phyloP scores from a whole-genome alignment of 2,329 filamentous ascomycete species.

The Conoideocrella luteorostrata region DNA sequence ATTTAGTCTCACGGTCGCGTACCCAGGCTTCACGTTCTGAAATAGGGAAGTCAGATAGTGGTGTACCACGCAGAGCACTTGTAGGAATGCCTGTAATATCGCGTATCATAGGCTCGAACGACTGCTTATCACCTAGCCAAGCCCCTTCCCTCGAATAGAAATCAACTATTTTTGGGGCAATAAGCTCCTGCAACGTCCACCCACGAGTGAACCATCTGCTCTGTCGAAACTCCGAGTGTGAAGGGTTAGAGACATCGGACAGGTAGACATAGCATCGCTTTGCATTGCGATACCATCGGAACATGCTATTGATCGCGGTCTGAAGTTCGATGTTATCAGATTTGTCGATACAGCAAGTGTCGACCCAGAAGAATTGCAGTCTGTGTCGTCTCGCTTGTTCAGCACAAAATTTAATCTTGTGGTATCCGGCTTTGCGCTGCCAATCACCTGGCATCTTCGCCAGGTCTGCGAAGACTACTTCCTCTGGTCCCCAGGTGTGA shows the following conservation, averaged over 20 bases:
- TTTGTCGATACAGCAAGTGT: slow-evolving; percentile 17
- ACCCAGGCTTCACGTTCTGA: slow-evolving; percentile 15
- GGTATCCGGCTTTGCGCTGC: slow-evolving; percentile 8
- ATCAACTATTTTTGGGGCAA: slow-evolving; percentile 18
- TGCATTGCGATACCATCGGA: slow-evolving; percentile 14
- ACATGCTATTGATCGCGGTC: too few relatives aligned
- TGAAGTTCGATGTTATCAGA: too few relatives aligned
- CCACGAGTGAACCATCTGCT: slow-evolving; percentile 12
- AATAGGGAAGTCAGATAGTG: slow-evolving; percentile 9
- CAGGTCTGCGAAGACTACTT: slow-evolving; percentile 12
- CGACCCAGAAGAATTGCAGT: slow-evolving; percentile 12
- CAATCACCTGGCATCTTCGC: not conserved
- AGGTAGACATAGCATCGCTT: slow-evolving; percentile 14
- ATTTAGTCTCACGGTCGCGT: slow-evolving; percentile 9
- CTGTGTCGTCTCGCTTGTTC: slow-evolving; percentile 10
- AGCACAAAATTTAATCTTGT: slow-evolving; percentile 12
- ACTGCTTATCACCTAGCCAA: slow-evolving; percentile 16
- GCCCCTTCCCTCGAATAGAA: slow-evolving; percentile 17
- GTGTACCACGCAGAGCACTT: slow-evolving; percentile 10
- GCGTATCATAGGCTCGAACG: slow-evolving; percentile 15
- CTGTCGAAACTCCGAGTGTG: not conserved
- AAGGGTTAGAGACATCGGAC: slow-evolving; percentile 7
- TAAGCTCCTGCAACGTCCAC: slow-evolving; percentile 14
- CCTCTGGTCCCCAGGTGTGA: slow-evolving; percentile 16
- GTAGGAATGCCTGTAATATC: slow-evolving; percentile 17